A percentile compares a stretch with the other conserved stretches of the same genome.
Evolutionary conservation across 164 flowering plant genomes (phyloP).

Genomic region (Dillenia suffruticosa): DNA sequence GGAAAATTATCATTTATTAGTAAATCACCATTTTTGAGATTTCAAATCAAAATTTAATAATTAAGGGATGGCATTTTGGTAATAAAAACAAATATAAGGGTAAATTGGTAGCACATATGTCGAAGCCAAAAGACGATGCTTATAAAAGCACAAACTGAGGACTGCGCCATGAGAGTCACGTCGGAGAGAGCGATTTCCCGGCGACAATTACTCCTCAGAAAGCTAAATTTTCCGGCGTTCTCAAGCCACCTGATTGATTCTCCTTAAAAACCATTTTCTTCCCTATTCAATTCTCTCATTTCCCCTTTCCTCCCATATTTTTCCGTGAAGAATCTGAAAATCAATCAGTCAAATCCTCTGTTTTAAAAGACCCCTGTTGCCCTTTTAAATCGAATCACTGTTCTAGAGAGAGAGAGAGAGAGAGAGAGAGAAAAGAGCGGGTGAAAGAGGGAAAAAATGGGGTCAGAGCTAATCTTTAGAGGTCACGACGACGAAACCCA

Average conservation of each 20-base stretch:
- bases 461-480: slow-evolving; percentile 53
- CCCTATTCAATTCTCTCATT: not conserved
- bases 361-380: not conserved
- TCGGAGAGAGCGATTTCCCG: slow-evolving; percentile 1
- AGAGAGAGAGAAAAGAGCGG: not conserved
- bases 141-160: not conserved
- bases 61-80: not conserved
- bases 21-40: too few species aligned
- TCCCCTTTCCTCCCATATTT: not conserved
- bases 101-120: not conserved
- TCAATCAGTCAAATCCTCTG: too few species aligned
- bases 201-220: slow-evolving; percentile 1
- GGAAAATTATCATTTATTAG: too few species aligned
- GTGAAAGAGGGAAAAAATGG: slow-evolving; percentile 2
- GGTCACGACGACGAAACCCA: slow-evolving; percentile 68
- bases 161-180: not conserved
- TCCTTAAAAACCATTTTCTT: not conserved
- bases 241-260: not conserved
- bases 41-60: not conserved
- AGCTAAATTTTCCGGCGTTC: not conserved
- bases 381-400: not conserved
- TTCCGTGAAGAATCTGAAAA: too few species aligned
- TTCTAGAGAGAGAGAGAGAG: not conserved
- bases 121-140: not conserved
- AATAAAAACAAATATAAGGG: not conserved